Evolutionary conservation across 768 basidiomycete species (phyloP).

Genomic region (Phanerochaete sordida): DNA sequence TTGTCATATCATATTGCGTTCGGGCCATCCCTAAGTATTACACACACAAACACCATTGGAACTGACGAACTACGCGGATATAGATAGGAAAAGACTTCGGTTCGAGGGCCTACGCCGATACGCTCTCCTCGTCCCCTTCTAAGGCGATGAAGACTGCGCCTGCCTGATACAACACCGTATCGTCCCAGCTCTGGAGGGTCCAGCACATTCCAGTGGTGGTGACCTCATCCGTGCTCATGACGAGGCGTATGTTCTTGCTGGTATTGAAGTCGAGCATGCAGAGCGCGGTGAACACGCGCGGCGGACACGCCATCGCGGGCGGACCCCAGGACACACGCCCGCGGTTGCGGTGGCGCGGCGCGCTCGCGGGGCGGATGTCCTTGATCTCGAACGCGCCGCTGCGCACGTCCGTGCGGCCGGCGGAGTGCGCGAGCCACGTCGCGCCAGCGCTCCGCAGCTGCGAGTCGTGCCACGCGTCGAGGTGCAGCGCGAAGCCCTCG

Average conservation of each 20-base stretch:
- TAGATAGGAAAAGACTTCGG: too few relatives aligned
- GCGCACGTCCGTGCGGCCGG: not conserved
- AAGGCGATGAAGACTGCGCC: not conserved
- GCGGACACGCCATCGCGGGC: not conserved
- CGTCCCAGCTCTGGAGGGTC: not conserved
- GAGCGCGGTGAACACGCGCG: conserved; percentile 1
- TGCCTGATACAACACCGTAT: not conserved
- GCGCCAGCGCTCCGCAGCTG: not conserved
- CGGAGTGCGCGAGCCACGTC: not conserved
- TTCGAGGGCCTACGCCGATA: too few relatives aligned
- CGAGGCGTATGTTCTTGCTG: not conserved
- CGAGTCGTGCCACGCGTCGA: conserved; percentile 5
- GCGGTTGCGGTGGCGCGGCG: not conserved
- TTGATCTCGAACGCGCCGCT: not conserved
- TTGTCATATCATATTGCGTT: too few relatives aligned
- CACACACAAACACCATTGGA: too few relatives aligned
- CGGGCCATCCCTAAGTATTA: too few relatives aligned
- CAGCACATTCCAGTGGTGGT: not conserved
- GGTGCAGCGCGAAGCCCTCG: conserved; percentile 1
- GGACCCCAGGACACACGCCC: not conserved
- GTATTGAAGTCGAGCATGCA: not conserved
- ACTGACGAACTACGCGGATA: too few relatives aligned
- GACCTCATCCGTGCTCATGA: not conserved
- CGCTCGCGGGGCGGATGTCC: not conserved
- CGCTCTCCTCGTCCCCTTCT: not conserved